Evolutionary conservation across 768 basidiomycete species (phyloP).

Genomic region (Agrocybe pediades): DNA sequence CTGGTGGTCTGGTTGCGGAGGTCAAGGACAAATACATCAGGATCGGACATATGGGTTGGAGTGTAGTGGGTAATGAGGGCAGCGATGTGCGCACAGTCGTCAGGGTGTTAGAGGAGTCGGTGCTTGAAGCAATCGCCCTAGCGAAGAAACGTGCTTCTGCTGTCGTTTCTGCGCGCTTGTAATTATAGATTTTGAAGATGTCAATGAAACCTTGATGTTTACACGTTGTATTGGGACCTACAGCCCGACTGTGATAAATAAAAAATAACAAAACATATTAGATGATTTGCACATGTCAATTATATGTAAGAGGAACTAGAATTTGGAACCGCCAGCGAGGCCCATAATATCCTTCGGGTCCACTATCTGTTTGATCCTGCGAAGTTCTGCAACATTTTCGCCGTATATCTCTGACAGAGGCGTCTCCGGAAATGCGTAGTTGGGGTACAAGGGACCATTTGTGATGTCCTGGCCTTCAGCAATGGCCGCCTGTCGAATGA

Average conservation of each 20-base stretch:
- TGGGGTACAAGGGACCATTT: slow-evolving; percentile 50
- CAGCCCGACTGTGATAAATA: not conserved
- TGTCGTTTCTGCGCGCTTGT: no score
- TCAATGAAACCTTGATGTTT: not conserved
- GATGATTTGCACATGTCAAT: no score
- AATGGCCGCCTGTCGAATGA: slow-evolving; percentile 29
- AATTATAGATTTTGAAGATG: not conserved
- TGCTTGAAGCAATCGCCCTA: slow-evolving; percentile 11
- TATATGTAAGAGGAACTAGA: slow-evolving; percentile 25
- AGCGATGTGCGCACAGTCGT: slow-evolving; percentile 73
- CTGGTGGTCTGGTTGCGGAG: slow-evolving; percentile 79
- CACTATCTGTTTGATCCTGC: slow-evolving; percentile 39
- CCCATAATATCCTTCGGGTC: slow-evolving; percentile 67
- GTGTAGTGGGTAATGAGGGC: slow-evolving; percentile 62
- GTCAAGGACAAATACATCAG: slow-evolving; percentile 84
- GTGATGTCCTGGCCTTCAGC: slow-evolving; percentile 40
- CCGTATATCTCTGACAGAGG: slow-evolving; percentile 55
- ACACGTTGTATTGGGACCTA: not conserved
- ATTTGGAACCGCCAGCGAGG: slow-evolving; percentile 67
- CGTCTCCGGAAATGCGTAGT: slow-evolving; percentile 60
- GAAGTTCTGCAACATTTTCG: slow-evolving; percentile 41
- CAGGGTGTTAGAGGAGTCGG: slow-evolving; percentile 39
- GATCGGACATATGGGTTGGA: slow-evolving; percentile 82
- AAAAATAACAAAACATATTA: no score
- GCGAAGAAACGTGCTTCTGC: slow-evolving; percentile 5